These are phyloP conservation scores for Capillidium rhysosporum DNA, from an alignment of 371 early-diverging fungal species.

Conservation along the genomic window DNA sequence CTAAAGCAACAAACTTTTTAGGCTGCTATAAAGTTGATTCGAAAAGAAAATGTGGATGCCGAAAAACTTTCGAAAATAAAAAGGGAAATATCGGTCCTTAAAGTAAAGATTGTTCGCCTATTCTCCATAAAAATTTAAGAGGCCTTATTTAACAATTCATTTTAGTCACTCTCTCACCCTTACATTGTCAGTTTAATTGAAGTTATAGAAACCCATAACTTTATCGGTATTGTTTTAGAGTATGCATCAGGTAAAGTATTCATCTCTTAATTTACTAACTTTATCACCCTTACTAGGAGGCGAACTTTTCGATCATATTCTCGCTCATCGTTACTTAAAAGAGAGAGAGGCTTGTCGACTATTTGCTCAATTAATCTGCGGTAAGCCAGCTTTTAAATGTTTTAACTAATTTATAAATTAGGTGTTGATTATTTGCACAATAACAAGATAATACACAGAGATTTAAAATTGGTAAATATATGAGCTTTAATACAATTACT, in stretches of 20 bases:
- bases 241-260: conserved; percentile 59
- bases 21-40: conserved; percentile 67
- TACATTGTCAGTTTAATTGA: conserved; percentile 87
- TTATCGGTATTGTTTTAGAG: conserved; percentile 90
- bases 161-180: conserved; percentile 60
- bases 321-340: conserved; percentile 78
- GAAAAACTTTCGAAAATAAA: conserved; percentile 58
- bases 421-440: conserved; percentile 77
- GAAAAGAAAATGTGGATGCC: conserved; percentile 59
- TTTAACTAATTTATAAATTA: conserved; percentile 7
- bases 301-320: conserved; percentile 91
- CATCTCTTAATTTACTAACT: background rate
- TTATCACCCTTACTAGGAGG: conserved; percentile 31
- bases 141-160: background rate
- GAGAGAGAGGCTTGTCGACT: conserved; percentile 77
- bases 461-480: conserved; percentile 72
- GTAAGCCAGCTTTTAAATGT: conserved; percentile 6
- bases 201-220: conserved; percentile 87
- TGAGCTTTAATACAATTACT: background rate
- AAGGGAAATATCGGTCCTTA: conserved; percentile 59
- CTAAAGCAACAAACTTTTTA: conserved; percentile 11
- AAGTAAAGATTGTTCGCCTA: conserved; percentile 33
- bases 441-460: conserved; percentile 84
- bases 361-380: conserved; percentile 87
- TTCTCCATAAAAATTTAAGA: background rate